Evolutionary conservation across 306 rosid species (phyloP).

Genomic region (Vicia villosa): DNA sequence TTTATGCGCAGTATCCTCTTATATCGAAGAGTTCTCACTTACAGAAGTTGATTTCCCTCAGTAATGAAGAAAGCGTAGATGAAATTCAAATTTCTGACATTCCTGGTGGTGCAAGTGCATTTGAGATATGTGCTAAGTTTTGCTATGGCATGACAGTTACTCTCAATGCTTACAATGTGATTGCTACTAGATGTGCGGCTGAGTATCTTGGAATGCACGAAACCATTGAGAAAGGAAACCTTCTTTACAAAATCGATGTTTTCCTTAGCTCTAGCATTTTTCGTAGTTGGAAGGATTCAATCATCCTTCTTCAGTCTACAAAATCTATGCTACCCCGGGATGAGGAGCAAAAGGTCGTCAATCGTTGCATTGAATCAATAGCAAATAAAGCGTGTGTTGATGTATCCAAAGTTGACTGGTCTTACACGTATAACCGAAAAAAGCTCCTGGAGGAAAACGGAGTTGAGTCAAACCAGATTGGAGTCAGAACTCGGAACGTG

Average conservation of each 20-base stretch:
- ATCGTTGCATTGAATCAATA: constrained; percentile 69
- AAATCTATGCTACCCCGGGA: constrained; percentile 62
- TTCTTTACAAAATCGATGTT: constrained; percentile 89
- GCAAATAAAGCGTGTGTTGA: constrained; percentile 81
- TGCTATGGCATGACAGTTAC: constrained; percentile 97
- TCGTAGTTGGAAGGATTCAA: constrained; percentile 97
- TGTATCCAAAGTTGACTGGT: constrained; percentile 89
- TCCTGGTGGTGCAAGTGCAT: constrained; percentile 87
- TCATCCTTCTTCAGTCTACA: constrained; percentile 87
- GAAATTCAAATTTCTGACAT: constrained; percentile 76
- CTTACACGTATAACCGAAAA: constrained; percentile 84
- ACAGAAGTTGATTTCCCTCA: constrained; percentile 67
- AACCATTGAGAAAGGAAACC: constrained; percentile 85
- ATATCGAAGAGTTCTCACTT: constrained; percentile 83
- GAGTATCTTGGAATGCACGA: constrained; percentile 94
- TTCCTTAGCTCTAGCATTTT: constrained; percentile 91
- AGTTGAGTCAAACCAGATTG: constrained; percentile 58
- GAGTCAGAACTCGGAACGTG: constrained; percentile 65
- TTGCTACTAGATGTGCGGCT: constrained; percentile 80
- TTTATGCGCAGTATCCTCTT: constrained; percentile 82
- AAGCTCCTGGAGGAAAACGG: constrained; percentile 84
- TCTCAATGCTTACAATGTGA: constrained; percentile 87
- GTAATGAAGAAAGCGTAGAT: constrained; percentile 56
- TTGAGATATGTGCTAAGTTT: constrained; percentile 93
- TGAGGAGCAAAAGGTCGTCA: constrained; percentile 78